Evolutionary conservation across 768 basidiomycete genomes (phyloP), one percentile per base, ranked within the genome.

Genomic region (Psilocybe azurescens): DNA sequence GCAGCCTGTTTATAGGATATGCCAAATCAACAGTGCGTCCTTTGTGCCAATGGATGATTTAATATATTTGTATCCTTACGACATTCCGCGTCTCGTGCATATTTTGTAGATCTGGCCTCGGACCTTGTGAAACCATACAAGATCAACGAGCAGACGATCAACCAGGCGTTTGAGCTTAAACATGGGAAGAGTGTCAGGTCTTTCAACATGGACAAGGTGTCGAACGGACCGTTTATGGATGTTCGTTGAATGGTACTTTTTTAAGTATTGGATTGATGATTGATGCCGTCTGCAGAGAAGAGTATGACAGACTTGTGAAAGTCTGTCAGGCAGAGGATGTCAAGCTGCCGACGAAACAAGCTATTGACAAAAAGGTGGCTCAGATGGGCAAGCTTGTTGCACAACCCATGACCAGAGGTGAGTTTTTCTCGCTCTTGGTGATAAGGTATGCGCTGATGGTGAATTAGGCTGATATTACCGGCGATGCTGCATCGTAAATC

Each of bases 181-280:
- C 90, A 95, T 69, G 96, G 94, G 8, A 86, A 84, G 59, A 85
- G 87, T 0, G 70, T 81, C 7, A 82, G 80, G 60, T 62, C 74
- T 0, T 95, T 90, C 68, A 73, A 74, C 3, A 95, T 99, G 89
- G 93, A 95, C 71, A 90, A 89, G 66, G 87, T 97, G 7, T 97
- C 94, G 6, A 97, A 98, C 70, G 76, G 83, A 1, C 59, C 76
- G 3, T 89, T 94, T 60, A 78, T 76, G 10, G 74, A 79, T 63
- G 96, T 95, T 52, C 54, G 87, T 81, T 5, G 39, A 39, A 39
- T 14, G 41, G 14, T n/a, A 44, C 58, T 29, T 54, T 24, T 55
- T 39, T 6, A 53, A 41, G 41, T 18, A 64, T 16, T 33, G 16
- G n/a, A 47, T 30, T 59, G n/a, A 52, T 59, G 38, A 60, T 59